These are phyloP conservation scores for Botrytis cinerea DNA, from an alignment of 2,329 filamentous ascomycete species.

Conservation along the genomic window DNA sequence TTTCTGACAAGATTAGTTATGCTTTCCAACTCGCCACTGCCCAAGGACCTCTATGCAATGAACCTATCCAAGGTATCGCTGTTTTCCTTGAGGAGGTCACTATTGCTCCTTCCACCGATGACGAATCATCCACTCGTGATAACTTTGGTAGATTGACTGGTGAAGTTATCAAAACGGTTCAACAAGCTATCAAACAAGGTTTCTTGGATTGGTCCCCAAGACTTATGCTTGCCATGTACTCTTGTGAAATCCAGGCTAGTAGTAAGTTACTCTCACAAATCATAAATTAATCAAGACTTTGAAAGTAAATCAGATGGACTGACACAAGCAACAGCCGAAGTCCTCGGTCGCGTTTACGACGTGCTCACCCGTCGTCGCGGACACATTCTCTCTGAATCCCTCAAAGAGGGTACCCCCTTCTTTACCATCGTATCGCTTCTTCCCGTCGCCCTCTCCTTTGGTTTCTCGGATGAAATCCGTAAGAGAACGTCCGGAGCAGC, in stretches of 20 bases:
- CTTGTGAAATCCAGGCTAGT: conserved; percentile 93
- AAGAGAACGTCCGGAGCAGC: conserved; percentile 90
- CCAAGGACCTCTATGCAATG: conserved; percentile 87
- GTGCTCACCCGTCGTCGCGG: conserved; percentile 95
- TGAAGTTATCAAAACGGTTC: conserved; percentile 87
- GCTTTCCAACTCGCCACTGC: conserved; percentile 90
- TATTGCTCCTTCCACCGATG: conserved; percentile 57
- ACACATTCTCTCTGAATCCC: conserved; percentile 82
- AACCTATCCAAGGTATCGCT: conserved; percentile 90
- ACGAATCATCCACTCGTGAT: conserved; percentile 58
- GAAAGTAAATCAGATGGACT: neutral
- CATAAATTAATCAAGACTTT: neutral
- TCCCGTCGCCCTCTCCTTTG: conserved; percentile 92
- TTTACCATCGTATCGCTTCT: conserved; percentile 89
- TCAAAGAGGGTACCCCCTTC: conserved; percentile 95
- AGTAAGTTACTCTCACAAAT: conserved; percentile 55
- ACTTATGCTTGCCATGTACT: conserved; percentile 97
- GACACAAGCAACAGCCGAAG: conserved; percentile 63
- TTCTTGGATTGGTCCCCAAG: conserved; percentile 96
- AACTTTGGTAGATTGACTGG: conserved; percentile 80
- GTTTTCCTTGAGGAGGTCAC: conserved; percentile 83
- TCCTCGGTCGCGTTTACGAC: conserved; percentile 91
- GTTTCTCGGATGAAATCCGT: conserved; percentile 93
- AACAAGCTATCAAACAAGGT: conserved; percentile 77
- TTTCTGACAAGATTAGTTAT: conserved; percentile 88